Percentiles rank a stretch among this genome's conserved stretches.
These are phyloP conservation scores for Phialophora tarda DNA, from an alignment of 2,329 filamentous ascomycete species.

Conservation along the genomic window DNA sequence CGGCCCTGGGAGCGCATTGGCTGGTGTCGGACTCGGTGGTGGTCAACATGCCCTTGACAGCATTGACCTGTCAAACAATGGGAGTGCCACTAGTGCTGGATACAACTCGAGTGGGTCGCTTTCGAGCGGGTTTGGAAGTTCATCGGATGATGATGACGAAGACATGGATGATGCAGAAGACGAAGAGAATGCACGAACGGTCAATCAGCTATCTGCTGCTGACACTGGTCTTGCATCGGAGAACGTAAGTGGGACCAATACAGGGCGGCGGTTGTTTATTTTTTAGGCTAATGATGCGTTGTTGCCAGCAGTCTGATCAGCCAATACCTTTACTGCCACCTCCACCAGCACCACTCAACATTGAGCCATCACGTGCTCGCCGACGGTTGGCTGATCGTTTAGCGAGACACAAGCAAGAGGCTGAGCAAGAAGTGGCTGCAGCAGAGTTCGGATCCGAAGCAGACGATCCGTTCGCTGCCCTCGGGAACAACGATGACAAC, in stretches of 20 bases:
- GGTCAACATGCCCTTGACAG: constrained; percentile 59
- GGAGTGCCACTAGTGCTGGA: constrained; percentile 69
- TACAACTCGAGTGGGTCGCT: constrained; percentile 77
- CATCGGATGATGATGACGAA: constrained; percentile 94
- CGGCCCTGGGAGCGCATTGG: constrained; percentile 68
- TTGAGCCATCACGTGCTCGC: constrained; percentile 83
- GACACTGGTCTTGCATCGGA: constrained; percentile 55
- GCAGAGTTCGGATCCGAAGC: constrained; percentile 42
- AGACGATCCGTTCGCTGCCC: constrained; percentile 41
- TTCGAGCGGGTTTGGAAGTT: constrained; percentile 89
- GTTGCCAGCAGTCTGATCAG: constrained; percentile 45
- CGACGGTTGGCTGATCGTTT: constrained; percentile 89
- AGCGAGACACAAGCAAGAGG: constrained; percentile 67
- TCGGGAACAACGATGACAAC: constrained; percentile 50
- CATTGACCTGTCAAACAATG: constrained; percentile 71
- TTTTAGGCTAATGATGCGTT: constrained; percentile 51
- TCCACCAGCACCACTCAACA: constrained; percentile 80
- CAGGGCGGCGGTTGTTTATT: constrained; percentile 47
- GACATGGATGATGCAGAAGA: constrained; percentile 72
- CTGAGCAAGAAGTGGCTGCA: constrained; percentile 42
- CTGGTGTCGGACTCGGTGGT: constrained; percentile 80
- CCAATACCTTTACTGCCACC: constrained; percentile 52
- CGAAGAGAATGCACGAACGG: constrained; percentile 32
- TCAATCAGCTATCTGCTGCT: constrained; percentile 33
- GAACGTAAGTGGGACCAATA: constrained; percentile 66